A percentile compares a stretch with the other conserved stretches of the same genome.
These are phyloP conservation scores for Nicotiana sylvestris DNA, from an alignment of 257 asterid genomes.

Conservation along the genomic window DNA sequence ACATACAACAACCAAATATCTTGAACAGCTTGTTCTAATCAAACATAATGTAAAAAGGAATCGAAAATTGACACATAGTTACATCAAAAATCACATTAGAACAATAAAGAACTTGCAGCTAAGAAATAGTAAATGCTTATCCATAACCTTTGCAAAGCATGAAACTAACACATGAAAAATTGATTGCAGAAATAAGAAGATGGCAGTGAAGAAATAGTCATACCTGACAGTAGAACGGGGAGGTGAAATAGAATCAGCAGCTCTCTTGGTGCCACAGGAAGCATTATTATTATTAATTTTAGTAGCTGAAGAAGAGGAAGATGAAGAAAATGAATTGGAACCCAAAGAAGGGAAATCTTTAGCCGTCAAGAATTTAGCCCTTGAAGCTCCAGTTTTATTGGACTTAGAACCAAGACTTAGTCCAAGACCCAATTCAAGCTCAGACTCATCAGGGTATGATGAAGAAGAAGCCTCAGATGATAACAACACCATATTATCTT, in stretches of 20 bases:
- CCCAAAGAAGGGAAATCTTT: slow-evolving; percentile 39
- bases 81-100: background rate
- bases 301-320: slow-evolving; percentile 49
- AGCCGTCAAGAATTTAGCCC: slow-evolving; percentile 59
- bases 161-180: background rate
- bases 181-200: background rate
- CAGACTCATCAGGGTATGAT: slow-evolving; percentile 54
- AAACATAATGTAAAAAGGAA: background rate
- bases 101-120: background rate
- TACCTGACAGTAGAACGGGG: slow-evolving; percentile 66
- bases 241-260: slow-evolving; percentile 79
- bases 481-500: slow-evolving; percentile 29
- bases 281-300: slow-evolving; percentile 35
- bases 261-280: slow-evolving; percentile 60
- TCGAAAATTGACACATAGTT: background rate
- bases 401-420: slow-evolving; percentile 37
- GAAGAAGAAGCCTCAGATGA: slow-evolving; percentile 58
- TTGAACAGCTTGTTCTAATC: background rate
- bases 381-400: slow-evolving; percentile 16
- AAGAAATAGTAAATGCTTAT: background rate
- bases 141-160: background rate
- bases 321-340: slow-evolving; percentile 47
- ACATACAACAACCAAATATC: background rate
- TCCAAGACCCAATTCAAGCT: slow-evolving; percentile 71
- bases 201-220: background rate